These are phyloP conservation scores for Epichloe sibirici DNA, from an alignment of 2,329 filamentous ascomycete species.

Conservation along the genomic window DNA sequence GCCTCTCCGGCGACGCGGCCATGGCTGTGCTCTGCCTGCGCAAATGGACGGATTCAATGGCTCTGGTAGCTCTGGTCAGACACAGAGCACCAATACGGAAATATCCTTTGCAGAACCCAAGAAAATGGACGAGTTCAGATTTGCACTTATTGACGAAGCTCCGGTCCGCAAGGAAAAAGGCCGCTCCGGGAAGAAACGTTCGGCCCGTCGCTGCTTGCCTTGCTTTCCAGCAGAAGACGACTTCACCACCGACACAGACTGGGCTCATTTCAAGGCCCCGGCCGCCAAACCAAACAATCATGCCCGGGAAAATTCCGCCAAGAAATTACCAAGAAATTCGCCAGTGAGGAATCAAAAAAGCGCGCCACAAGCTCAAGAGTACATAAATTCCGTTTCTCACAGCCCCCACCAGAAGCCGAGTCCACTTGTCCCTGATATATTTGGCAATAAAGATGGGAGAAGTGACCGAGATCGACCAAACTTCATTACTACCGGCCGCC, in stretches of 20 bases:
- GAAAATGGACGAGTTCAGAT: slow-evolving; percentile 21
- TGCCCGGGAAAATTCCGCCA: neutral
- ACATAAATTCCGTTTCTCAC: neutral
- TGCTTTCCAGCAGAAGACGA: slow-evolving; percentile 16
- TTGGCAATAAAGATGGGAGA: neutral
- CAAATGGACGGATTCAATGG: slow-evolving; percentile 20
- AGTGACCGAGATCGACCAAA: slow-evolving; percentile 2
- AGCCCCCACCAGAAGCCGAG: slow-evolving; percentile 4
- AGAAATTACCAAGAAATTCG: neutral
- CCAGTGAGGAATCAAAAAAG: neutral
- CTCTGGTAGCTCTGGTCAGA: slow-evolving; percentile 7
- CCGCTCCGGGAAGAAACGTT: slow-evolving; percentile 6
- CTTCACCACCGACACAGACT: slow-evolving; percentile 13
- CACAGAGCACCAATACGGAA: slow-evolving; percentile 17
- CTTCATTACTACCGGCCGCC: slow-evolving; percentile 7
- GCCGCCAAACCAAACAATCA: slow-evolving; percentile 1
- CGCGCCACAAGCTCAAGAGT: neutral
- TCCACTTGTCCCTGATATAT: neutral
- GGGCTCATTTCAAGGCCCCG: slow-evolving; percentile 12
- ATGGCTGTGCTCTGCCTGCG: neutral
- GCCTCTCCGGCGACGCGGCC: neutral
- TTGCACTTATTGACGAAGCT: slow-evolving; percentile 20
- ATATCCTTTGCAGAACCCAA: slow-evolving; percentile 19
- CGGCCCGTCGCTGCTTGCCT: slow-evolving; percentile 15
- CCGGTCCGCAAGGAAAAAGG: slow-evolving; percentile 12